Conservation (phyloP, 2,329 filamentous ascomycete genomes). For the Aureobasidium namibiae region DNA sequence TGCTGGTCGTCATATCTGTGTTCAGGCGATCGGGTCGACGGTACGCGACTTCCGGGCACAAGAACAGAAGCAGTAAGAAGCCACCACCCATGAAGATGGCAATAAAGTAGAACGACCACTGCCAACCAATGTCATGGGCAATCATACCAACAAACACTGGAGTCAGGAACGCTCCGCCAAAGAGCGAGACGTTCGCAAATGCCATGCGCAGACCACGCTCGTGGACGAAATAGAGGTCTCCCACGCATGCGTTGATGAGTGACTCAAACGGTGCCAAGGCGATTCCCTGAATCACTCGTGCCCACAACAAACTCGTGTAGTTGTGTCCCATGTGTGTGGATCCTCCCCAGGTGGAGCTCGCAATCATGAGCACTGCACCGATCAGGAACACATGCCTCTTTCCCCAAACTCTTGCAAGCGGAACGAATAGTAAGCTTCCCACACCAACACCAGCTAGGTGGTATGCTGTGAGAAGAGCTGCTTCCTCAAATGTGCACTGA, state of each 20-base stretch:
- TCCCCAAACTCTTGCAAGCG: conserved; percentile 82
- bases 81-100: conserved; percentile 70
- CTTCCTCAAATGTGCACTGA: conserved; percentile 57
- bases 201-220: conserved; percentile 80
- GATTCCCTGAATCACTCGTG: conserved; percentile 77
- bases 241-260: conserved; percentile 78
- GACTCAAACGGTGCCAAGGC: conserved; percentile 84
- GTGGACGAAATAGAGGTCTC: conserved; percentile 86
- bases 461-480: conserved; percentile 79
- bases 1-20: conserved; percentile 48
- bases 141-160: conserved; percentile 89
- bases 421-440: conserved; percentile 77
- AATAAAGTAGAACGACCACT: conserved; percentile 82
- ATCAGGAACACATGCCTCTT: conserved; percentile 83
- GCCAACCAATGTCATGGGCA: conserved; percentile 65
- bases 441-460: conserved; percentile 76
- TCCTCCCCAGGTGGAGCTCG: conserved; percentile 71
- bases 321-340: conserved; percentile 47
- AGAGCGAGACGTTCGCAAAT: conserved; percentile 61
- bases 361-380: conserved; percentile 64
- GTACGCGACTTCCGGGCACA: conserved; percentile 80
- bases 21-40: conserved; percentile 59
- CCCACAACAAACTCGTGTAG: conserved; percentile 66
- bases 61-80: conserved; percentile 64
- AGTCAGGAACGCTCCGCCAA: conserved; percentile 66